These are phyloP conservation scores for Naganishia sp. DNA, from an alignment of 1,284 basidiomycete genomes.

Conservation along the genomic window DNA sequence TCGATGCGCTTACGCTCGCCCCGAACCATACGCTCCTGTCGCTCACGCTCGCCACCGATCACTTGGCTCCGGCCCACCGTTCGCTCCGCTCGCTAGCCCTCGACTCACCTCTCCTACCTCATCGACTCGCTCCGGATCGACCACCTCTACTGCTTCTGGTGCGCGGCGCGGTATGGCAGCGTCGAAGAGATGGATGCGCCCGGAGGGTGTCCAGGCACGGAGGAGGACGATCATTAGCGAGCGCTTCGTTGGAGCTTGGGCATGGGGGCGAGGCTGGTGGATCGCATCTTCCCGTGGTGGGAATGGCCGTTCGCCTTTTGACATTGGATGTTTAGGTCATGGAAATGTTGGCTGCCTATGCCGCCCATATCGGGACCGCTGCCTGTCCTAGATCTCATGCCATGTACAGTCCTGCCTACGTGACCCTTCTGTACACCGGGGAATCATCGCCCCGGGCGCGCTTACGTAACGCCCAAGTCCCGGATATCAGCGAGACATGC, in stretches of 20 bases:
- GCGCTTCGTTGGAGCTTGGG: not conserved
- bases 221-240: constrained; percentile 53
- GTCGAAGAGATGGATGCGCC: constrained; percentile 51
- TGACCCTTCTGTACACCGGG: no score
- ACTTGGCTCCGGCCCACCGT: constrained; percentile 32
- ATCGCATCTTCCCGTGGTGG: no score
- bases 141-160: constrained; percentile 54
- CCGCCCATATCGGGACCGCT: no score
- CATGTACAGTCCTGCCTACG: no score
- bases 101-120: constrained; percentile 46
- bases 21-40: constrained; percentile 18
- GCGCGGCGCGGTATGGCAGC: constrained; percentile 45
- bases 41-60: constrained; percentile 48
- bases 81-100: constrained; percentile 37
- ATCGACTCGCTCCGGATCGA: constrained; percentile 49
- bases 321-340: not conserved
- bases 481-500: not conserved
- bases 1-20: not conserved
- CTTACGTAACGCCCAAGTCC: not conserved
- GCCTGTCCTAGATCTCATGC: no score
- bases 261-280: no score
- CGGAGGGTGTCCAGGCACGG: constrained; percentile 52
- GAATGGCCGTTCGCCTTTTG: no score
- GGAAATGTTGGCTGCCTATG: not conserved
- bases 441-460: not conserved